Evolutionary conservation across 345 rosid genomes (phyloP).

Genomic region (Durio zibethinus): DNA sequence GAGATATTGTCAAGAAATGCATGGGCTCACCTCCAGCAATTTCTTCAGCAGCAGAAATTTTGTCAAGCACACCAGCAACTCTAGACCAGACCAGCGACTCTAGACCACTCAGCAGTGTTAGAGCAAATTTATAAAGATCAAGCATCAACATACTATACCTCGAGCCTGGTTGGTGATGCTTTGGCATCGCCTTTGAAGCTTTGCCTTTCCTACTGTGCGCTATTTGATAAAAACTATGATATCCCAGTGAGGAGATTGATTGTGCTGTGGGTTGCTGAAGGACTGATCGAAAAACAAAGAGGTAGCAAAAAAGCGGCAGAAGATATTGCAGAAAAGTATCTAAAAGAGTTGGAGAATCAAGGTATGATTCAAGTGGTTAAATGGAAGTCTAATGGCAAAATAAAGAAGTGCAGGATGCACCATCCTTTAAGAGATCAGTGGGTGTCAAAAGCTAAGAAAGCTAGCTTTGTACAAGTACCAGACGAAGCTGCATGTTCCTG

Average conservation of each 20-base stretch:
- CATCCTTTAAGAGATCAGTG: slow-evolving; percentile 13
- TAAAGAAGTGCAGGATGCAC: slow-evolving; percentile 18
- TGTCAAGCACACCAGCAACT: neutral
- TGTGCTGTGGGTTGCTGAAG: slow-evolving; percentile 19
- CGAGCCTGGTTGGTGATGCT: neutral
- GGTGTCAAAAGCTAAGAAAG: slow-evolving; percentile 6
- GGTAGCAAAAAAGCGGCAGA: slow-evolving; percentile 1
- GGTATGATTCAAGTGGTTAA: slow-evolving; percentile 20
- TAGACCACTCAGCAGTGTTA: neutral
- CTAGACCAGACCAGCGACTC: neutral
- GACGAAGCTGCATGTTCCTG: neutral
- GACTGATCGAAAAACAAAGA: neutral
- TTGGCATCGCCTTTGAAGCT: slow-evolving; percentile 7
- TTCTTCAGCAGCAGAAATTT: neutral
- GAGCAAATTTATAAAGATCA: neutral
- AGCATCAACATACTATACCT: neutral
- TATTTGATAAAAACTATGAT: neutral
- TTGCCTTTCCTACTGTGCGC: slow-evolving; percentile 14
- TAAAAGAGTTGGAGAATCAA: slow-evolving; percentile 15
- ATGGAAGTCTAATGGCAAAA: slow-evolving; percentile 21
- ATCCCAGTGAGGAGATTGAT: slow-evolving; percentile 16
- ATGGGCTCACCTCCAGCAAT: neutral
- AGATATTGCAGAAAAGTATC: slow-evolving; percentile 2
- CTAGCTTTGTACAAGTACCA: slow-evolving; percentile 5
- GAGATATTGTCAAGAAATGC: slow-evolving; percentile 4